Evolutionary conservation across 2,329 filamentous ascomycete genomes (phyloP), one percentile per base, ranked within the genome.

Genomic region (Stromatinia cepivora): DNA sequence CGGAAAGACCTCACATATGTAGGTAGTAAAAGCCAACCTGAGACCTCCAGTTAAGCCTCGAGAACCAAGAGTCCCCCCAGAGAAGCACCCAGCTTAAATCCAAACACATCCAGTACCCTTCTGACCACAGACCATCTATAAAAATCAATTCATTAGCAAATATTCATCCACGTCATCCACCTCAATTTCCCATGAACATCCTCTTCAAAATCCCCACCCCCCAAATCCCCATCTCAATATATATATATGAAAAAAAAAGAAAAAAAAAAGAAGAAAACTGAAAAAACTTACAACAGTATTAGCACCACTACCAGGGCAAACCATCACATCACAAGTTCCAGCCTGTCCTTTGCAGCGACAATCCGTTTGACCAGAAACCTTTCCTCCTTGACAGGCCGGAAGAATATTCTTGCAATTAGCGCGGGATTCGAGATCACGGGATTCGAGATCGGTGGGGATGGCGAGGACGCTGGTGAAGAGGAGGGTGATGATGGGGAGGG

Each of bases 91-190:
- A 15, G 39, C 59, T 28, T 63, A 63, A 9, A 50, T n/a, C 28
- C 28, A 63, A 22, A 50, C 45, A 63, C 59, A 63, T 50, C 59
- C 59, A 4, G 59, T 13, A 31, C 28, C 28, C 0, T 11, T 3
- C 31, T 63, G 59, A 5, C 59, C 59, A 13, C 59, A 63, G 17
- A 36, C 45, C 11, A 63, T 4, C 59, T 63, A 48, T 6, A 63
- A 8, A 58, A 20, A 15, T 25, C 31, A 22, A 58, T 7, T n/a
- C 5, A 6, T 11, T 39, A 58, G 15, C 10, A 39, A 58, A 39
- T 11, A 39, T 39, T 39, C 36, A 39, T 39, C 36, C 39, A 42
- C 34, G 15, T 31, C 31, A 31, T 31, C 13, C 36, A 39, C 4
- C 7, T 34, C 34, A 34, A 34, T 34, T 34, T 34, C 34, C 34